A percentile compares a stretch with the other conserved stretches of the same genome.
These are phyloP conservation scores for Przewalskia tangutica DNA, from an alignment of 257 asterid species.

Conservation along the genomic window DNA sequence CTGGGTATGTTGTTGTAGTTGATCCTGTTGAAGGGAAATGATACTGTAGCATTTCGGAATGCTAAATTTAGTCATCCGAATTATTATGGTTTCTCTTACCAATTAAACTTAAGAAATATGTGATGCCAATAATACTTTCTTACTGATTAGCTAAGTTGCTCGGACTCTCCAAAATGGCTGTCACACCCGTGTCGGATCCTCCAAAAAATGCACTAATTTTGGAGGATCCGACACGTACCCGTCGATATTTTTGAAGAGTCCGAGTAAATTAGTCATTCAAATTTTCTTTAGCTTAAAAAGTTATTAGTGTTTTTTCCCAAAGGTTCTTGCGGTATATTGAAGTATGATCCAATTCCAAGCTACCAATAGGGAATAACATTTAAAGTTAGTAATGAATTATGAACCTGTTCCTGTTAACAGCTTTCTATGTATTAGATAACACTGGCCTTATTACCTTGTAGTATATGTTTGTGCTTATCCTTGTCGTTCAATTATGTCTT, in stretches of 20 bases:
- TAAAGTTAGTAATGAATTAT: not conserved
- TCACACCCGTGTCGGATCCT: no score
- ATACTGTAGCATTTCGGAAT: conserved; percentile 12
- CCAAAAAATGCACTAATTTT: no score
- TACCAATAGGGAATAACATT: not conserved
- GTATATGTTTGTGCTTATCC: conserved; percentile 21
- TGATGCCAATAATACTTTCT: not conserved
- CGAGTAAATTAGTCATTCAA: not conserved
- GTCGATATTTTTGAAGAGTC: no score
- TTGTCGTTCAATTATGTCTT: not conserved
- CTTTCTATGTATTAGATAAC: not conserved
- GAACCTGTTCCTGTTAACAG: not conserved
- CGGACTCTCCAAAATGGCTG: conserved; percentile 32
- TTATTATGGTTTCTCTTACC: not conserved
- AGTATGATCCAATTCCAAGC: not conserved
- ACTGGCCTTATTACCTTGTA: conserved; percentile 11
- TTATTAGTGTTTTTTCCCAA: not conserved
- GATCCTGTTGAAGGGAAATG: not conserved
- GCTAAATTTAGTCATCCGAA: conserved; percentile 19
- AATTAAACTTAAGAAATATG: not conserved
- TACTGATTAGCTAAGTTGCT: conserved; percentile 8
- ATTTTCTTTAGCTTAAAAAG: not conserved
- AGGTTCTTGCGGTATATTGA: not conserved
- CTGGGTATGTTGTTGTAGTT: no score
- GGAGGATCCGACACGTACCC: no score